Conservation (phyloP, 371 early-diverging fungal genomes). For the Rhizopus delemar region DNA sequence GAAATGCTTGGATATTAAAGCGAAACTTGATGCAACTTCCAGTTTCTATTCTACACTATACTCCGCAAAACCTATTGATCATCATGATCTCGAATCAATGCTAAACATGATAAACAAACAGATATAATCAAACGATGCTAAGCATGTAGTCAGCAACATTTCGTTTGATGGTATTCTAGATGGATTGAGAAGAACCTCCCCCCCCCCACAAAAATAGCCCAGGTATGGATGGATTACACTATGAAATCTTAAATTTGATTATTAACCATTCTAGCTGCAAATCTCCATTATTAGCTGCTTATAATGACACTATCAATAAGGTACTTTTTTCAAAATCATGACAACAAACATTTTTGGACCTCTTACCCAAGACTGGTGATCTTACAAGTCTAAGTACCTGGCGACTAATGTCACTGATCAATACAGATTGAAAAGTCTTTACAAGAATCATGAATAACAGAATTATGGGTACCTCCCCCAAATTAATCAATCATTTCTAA, state of each 20-base stretch:
- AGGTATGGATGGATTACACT: conserved; percentile 27
- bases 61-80: too few species aligned
- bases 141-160: too few species aligned
- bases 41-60: too few species aligned
- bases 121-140: too few species aligned
- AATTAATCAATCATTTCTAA: not conserved
- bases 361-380: conserved; percentile 26
- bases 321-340: not conserved
- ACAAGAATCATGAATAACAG: not conserved
- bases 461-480: not conserved
- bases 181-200: too few species aligned
- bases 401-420: not conserved
- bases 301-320: not conserved
- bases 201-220: conserved; percentile 7
- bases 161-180: too few species aligned
- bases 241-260: conserved; percentile 14
- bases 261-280: not conserved
- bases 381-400: conserved; percentile 15
- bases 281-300: not conserved
- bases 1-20: too few species aligned
- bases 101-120: too few species aligned
- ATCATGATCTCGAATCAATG: too few species aligned
- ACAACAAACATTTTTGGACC: not conserved
- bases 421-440: conserved; percentile 12
- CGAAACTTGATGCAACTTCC: too few species aligned